Percentiles rank a stretch among this genome's conserved stretches.
These are phyloP conservation scores for Phytophthora tentaculata DNA, from an alignment of 352 stramenopile genomes.

Conservation along the genomic window DNA sequence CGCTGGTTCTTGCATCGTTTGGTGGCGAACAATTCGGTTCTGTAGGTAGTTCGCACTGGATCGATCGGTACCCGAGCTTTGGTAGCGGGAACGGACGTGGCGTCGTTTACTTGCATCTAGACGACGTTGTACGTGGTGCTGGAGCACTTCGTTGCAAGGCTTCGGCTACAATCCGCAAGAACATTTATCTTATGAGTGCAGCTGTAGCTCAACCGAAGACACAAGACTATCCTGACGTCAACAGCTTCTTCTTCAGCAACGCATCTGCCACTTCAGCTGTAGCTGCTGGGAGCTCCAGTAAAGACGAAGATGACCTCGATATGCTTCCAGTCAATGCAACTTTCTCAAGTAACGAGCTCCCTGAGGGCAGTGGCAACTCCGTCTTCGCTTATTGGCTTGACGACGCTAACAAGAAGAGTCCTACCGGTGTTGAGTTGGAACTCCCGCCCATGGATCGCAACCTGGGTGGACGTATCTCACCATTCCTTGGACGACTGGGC, in stretches of 20 bases:
- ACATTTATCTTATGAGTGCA: constrained; percentile 75
- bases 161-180: constrained; percentile 74
- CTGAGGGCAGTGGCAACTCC: constrained; percentile 58
- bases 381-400: constrained; percentile 79
- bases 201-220: constrained; percentile 72
- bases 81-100: constrained; percentile 63
- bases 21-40: constrained; percentile 82
- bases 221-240: constrained; percentile 44
- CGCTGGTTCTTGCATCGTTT: constrained; percentile 78
- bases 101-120: constrained; percentile 78
- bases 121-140: constrained; percentile 72
- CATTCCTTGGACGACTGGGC: constrained; percentile 71
- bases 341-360: constrained; percentile 68
- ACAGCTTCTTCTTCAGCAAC: constrained; percentile 56
- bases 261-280: constrained; percentile 12
- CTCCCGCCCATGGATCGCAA: constrained; percentile 56
- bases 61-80: constrained; percentile 67
- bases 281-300: constrained; percentile 26
- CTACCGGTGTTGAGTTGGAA: constrained; percentile 38
- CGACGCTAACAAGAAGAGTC: constrained; percentile 45
- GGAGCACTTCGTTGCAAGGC: constrained; percentile 73
- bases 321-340: constrained; percentile 73
- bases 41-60: constrained; percentile 84
- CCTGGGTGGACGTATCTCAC: constrained; percentile 62
- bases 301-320: constrained; percentile 41